phyloP scores from a whole-genome alignment of 495 filamentous ascomycete species.

The Penicillium pulvis region DNA sequence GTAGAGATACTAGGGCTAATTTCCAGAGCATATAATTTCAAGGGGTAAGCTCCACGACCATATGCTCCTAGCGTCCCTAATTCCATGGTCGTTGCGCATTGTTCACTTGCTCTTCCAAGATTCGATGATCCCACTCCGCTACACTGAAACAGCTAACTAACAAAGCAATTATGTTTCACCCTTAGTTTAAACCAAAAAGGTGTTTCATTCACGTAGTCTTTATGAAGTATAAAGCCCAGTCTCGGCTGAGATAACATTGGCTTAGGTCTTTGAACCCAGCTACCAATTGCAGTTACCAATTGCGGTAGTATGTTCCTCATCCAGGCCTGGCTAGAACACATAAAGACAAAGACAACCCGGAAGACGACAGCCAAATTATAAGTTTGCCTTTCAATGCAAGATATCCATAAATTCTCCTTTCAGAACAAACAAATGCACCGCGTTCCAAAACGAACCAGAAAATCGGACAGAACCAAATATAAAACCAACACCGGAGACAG shows the following conservation, averaged over 20 bases:
- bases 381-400: constrained; percentile 10
- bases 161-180: too few relatives aligned
- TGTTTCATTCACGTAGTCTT: too few relatives aligned
- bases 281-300: neutral
- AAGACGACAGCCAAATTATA: constrained; percentile 8
- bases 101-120: neutral
- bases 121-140: neutral
- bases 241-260: neutral
- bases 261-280: neutral
- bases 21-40: neutral
- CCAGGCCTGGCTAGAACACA: neutral
- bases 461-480: constrained; percentile 16
- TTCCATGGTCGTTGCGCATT: neutral
- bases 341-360: neutral
- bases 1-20: neutral
- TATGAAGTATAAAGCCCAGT: neutral
- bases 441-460: constrained; percentile 21
- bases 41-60: neutral
- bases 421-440: constrained; percentile 15
- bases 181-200: too few relatives aligned
- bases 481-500: constrained; percentile 24
- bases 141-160: too few relatives aligned
- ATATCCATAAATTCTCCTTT: constrained; percentile 1
- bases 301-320: neutral
- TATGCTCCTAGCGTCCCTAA: constrained; percentile 6